These are phyloP conservation scores for Paramecium sonneborni DNA, from an alignment of 73 alveolate genomes.

Conservation along the genomic window DNA sequence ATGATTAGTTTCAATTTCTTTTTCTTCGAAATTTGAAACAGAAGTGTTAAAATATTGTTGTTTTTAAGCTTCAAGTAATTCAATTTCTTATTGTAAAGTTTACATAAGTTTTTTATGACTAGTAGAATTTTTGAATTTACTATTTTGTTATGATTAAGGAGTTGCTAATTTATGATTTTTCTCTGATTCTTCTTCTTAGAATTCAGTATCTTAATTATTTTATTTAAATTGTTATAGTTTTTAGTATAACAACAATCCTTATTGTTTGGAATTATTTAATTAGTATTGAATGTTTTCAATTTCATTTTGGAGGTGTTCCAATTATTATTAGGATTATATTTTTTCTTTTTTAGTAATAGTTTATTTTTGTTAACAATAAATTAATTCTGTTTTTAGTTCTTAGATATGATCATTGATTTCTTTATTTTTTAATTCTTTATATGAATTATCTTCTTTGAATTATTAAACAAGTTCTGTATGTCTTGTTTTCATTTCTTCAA, in stretches of 20 bases:
- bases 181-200: not conserved
- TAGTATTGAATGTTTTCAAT: not conserved
- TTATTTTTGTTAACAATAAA: not conserved
- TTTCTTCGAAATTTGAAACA: not conserved
- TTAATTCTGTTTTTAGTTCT: constrained; percentile 25
- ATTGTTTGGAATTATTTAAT: not conserved
- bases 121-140: not conserved
- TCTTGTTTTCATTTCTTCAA: constrained; percentile 12
- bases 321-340: not conserved
- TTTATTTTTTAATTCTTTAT: not conserved
- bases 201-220: not conserved
- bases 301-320: not conserved
- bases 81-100: not conserved
- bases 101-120: not conserved
- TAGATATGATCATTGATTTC: constrained; percentile 15
- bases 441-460: not conserved
- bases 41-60: not conserved
- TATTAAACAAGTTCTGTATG: not conserved
- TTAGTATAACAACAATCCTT: not conserved
- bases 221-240: not conserved
- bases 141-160: not conserved
- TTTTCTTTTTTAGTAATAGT: not conserved
- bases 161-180: not conserved
- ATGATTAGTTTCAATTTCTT: not conserved
- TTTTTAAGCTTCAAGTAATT: not conserved